Evolutionary conservation across 176 grass and related monocot genomes (phyloP).

Genomic region (Calamus simplicifolius): DNA sequence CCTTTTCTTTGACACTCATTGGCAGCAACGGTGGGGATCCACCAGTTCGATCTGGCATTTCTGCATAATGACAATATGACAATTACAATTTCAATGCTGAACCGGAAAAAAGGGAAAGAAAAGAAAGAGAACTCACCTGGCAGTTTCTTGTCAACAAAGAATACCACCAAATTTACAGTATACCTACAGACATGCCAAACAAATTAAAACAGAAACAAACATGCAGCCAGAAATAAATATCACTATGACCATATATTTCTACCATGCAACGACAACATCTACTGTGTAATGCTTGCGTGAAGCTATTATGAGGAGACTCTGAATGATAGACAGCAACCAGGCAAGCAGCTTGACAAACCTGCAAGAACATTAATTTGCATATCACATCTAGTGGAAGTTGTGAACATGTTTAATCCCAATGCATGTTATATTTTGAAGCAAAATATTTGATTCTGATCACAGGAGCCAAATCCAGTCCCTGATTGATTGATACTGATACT

Average conservation of each 20-base stretch:
- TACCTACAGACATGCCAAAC: constrained; percentile 47
- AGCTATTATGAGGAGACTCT: constrained; percentile 91
- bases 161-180: constrained; percentile 92
- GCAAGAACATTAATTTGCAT: constrained; percentile 2
- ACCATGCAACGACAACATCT: constrained; percentile 98
- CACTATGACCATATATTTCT: not conserved
- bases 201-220: not conserved
- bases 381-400: too few species aligned
- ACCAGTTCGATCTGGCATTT: constrained; percentile 83
- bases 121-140: constrained; percentile 35
- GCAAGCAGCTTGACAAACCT: constrained; percentile 81
- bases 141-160: constrained; percentile 83
- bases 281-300: constrained; percentile 95
- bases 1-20: constrained; percentile 66
- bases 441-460: too few species aligned
- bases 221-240: constrained; percentile 5
- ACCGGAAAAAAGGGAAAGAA: not conserved
- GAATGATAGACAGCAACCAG: constrained; percentile 83
- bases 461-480: too few species aligned
- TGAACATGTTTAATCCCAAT: too few species aligned
- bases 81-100: not conserved
- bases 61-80: constrained; percentile 22
- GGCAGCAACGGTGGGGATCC: constrained; percentile 61
- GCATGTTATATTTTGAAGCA: too few species aligned
- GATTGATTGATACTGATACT: too few species aligned